These are phyloP conservation scores for Brassica napus DNA, from an alignment of 345 rosid species.

Conservation along the genomic window Da-Ae NC_063448.1:7941001-7941500, in stretches of 20 bases:
- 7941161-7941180: too few relatives aligned
- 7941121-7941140: too few relatives aligned
- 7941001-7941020: too few relatives aligned
- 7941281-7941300: not conserved
- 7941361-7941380: constrained; percentile 10
- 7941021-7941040: too few relatives aligned
- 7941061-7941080: too few relatives aligned
- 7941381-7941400: not conserved
- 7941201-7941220: too few relatives aligned
- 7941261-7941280: not conserved
- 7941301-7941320: not conserved
- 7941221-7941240: not conserved
- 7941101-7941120: too few relatives aligned
- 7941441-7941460: not conserved
- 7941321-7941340: not conserved
- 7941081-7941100: too few relatives aligned
- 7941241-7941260: not conserved
- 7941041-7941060: too few relatives aligned
- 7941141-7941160: too few relatives aligned
- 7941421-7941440: not conserved
- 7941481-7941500: too few relatives aligned
- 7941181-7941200: too few relatives aligned
- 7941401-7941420: not conserved
- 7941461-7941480: not conserved
- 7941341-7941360: not conserved